Base-by-base conservation (phyloP, 495 filamentous ascomycete genomes). In the Viridothelium virens region DNA sequence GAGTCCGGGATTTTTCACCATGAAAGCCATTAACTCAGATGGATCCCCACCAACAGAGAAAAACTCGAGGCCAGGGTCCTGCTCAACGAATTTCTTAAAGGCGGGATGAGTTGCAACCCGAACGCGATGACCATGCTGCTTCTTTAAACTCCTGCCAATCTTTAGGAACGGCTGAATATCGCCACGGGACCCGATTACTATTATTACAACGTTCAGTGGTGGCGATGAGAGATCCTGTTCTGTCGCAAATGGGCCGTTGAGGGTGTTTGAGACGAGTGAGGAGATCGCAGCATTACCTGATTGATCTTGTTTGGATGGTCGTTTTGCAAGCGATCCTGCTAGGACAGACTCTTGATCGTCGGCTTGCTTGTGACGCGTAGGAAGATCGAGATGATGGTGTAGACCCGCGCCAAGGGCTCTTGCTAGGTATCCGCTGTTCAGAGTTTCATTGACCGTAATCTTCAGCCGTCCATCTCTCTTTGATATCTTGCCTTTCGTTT, bases 121-220 rank as follows among this genome's bases (percentile, higher is more conserved):
- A 5, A 91, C 88, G 0, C 87, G 78, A 74, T 91, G 88, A 0
- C 88, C 88, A 37, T 87, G 84, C 44, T 85, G 77, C 70, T 87
- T 82, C 64, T 86, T 84, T 16, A 92, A 77, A 3, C 87, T 79
- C 73, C 87, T 86, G 5, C 88, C 87, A 44, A 92, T 76, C 53
- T 85, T 85, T 3, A 92, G 74, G 66, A 91, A 92, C 0, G 89
- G 89, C 70, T 92, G 89, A 38, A 90, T 87, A 72, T 92, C 89
- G 7, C 89, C 89, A 61, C 89, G 71, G 6, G 85, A 88, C 0
- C 89, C 89, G 64, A 92, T 89, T 5, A 92, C 89, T 80, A 91
- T 90, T 34, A 92, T 83, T 0, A 91, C 89, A 16, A 92, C 86
- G 71, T 90, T 91, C 31, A 92, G 72, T 38, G 71, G 80, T 4